Evolutionary conservation across 2,329 filamentous ascomycete genomes (phyloP).

Genomic region (Arachnomyces sp.): DNA sequence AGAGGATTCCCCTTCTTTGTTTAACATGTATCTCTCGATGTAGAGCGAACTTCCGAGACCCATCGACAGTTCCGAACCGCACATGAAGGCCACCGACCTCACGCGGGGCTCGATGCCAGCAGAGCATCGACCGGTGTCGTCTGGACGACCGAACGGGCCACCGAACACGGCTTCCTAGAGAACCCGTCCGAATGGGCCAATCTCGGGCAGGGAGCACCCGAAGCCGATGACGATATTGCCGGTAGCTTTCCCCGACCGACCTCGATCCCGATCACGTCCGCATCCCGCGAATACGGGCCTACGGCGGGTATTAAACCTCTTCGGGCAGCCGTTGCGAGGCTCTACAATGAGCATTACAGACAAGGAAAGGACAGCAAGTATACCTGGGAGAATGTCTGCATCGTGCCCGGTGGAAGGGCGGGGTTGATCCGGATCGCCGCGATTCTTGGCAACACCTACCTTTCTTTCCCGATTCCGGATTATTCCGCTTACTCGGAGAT

Average conservation of each 20-base stretch:
- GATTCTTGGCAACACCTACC: slow-evolving; percentile 82
- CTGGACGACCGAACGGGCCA: slow-evolving; percentile 65
- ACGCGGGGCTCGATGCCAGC: slow-evolving; percentile 82
- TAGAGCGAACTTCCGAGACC: slow-evolving; percentile 75
- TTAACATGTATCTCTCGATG: too few relatives aligned
- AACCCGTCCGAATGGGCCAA: slow-evolving; percentile 83
- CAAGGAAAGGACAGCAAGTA: slow-evolving; percentile 83
- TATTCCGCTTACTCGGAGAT: slow-evolving; percentile 98
- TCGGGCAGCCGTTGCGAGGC: slow-evolving; percentile 75
- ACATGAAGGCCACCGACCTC: slow-evolving; percentile 83
- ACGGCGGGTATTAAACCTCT: slow-evolving; percentile 90
- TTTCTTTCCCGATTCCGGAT: slow-evolving; percentile 90
- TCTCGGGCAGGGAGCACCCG: slow-evolving; percentile 84
- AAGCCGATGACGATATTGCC: slow-evolving; percentile 87
- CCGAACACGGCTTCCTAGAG: slow-evolving; percentile 81
- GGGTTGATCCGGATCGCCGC: slow-evolving; percentile 92
- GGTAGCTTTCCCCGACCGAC: slow-evolving; percentile 80
- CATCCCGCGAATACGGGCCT: slow-evolving; percentile 81
- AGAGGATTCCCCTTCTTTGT: not conserved
- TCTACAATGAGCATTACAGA: slow-evolving; percentile 91
- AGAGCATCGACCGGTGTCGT: slow-evolving; percentile 89
- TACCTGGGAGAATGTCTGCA: slow-evolving; percentile 95
- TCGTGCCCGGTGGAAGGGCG: slow-evolving; percentile 87
- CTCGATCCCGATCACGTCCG: slow-evolving; percentile 68
- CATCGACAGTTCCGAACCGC: slow-evolving; percentile 84